Evolutionary conservation across 805 yeast species (phyloP), one percentile per base, ranked within the genome.

Genomic region (Lipomyces kockii): DNA sequence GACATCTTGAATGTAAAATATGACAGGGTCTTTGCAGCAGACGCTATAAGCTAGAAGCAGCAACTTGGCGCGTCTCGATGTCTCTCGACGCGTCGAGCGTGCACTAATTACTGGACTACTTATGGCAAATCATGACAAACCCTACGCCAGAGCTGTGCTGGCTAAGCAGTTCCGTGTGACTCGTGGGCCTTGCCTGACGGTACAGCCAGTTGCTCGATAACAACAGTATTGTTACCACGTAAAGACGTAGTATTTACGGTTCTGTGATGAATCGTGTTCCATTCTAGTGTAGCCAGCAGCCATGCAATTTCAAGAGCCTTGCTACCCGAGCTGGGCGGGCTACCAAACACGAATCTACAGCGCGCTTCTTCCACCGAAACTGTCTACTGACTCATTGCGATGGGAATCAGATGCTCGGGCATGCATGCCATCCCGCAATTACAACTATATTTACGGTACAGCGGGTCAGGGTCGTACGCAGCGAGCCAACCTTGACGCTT

Each of bases 401-500:
- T 67, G 67, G 67, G 70, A 67, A 53, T 22, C 57, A 22, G 60
- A 53, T 25, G 70, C 70, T 9, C 46, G 62, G 32, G 52, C 22
- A 2, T 25, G 51, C 9, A 60, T 67, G 9, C 63, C 67, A 7
- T 8, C 43, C n/a, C n/a, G n/a, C n/a, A n/a, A n/a, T n/a, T n/a
- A n/a, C n/a, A n/a, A n/a, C n/a, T n/a, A n/a, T n/a, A n/a, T 68
- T 29, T n/a, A 51, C 34, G 71, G 71, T 25, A 46, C 37, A 8
- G 73, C 73, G 2, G 62, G 64, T n/a, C 61, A 27, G 32, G 35
- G 56, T 1, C 59, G 62, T 20, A 70, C 73, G 12, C 46, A 51
- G 51, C 49, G 43, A n/a, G 68, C 69, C 9, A 70, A 70, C 34
- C 22, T 34, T 3, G 57, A 46, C n/a, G 69, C 73, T 22, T 70